Percentiles rank a stretch among this genome's conserved stretches.
These are phyloP conservation scores for Colletotrichum incanum DNA, from an alignment of 2,329 filamentous ascomycete species.

Conservation along the genomic window DNA sequence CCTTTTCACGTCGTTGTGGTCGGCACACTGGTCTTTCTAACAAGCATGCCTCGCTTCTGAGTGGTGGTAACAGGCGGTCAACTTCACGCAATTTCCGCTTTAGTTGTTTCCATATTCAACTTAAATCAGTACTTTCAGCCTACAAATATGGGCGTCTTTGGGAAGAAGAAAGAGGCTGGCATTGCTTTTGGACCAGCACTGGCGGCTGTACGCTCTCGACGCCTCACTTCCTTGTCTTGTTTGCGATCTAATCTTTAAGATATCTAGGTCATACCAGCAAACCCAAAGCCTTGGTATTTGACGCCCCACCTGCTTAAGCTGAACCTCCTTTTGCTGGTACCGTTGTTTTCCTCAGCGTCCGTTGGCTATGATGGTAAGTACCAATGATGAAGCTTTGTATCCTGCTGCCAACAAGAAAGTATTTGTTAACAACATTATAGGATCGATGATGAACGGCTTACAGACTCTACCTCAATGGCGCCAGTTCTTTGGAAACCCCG, in stretches of 20 bases:
- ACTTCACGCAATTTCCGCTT: neutral
- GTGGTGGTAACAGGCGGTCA: neutral
- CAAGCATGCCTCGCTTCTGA: too few species aligned
- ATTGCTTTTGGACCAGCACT: constrained; percentile 24
- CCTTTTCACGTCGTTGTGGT: neutral
- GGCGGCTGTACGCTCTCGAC: neutral
- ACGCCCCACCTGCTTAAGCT: constrained; percentile 59
- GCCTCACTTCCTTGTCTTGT: too few species aligned
- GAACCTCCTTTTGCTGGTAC: constrained; percentile 60
- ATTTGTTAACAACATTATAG: constrained; percentile 24
- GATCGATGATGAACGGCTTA: constrained; percentile 59
- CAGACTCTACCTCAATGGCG: constrained; percentile 56
- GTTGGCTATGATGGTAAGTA: constrained; percentile 57
- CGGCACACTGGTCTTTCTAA: neutral
- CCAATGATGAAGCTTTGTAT: neutral
- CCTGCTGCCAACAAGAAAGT: too few species aligned
- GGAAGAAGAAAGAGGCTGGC: constrained; percentile 11
- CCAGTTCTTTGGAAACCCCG: constrained; percentile 50
- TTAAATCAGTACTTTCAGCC: neutral
- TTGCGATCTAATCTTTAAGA: neutral
- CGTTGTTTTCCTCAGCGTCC: constrained; percentile 58
- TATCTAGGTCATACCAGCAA: constrained; percentile 56
- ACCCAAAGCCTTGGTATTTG: constrained; percentile 59
- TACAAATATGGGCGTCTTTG: neutral
- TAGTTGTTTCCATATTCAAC: too few species aligned